phyloP scores from a whole-genome alignment of 768 basidiomycete genomes.

The Kondoa subrosea region DNA sequence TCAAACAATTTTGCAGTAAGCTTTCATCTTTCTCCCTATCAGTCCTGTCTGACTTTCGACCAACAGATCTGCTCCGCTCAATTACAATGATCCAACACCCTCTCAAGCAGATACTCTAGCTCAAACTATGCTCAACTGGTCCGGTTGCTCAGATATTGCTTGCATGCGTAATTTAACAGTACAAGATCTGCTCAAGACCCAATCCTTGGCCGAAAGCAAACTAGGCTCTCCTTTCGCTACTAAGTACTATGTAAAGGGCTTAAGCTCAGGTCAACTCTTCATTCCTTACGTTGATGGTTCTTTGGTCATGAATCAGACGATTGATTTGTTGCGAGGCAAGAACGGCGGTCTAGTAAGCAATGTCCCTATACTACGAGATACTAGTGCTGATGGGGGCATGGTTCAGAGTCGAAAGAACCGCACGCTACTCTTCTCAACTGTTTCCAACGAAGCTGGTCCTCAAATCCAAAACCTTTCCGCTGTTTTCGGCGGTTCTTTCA shows the following conservation, averaged over 20 bases:
- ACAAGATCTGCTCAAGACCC: constrained; percentile 42
- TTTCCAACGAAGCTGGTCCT: constrained; percentile 53
- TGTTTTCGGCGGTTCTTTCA: constrained; percentile 30
- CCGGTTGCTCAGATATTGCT: constrained; percentile 36
- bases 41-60: neutral
- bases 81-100: constrained; percentile 24
- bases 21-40: neutral
- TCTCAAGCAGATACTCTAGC: constrained; percentile 12
- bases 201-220: constrained; percentile 27
- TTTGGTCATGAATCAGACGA: constrained; percentile 40
- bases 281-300: constrained; percentile 51
- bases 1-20: constrained; percentile 56
- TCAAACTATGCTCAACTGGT: constrained; percentile 37
- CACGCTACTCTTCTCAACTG: constrained; percentile 49
- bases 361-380: neutral
- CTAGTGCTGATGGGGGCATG: neutral
- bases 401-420: constrained; percentile 8
- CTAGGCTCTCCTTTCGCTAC: constrained; percentile 3
- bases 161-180: constrained; percentile 44
- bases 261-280: constrained; percentile 39
- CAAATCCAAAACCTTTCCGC: constrained; percentile 36
- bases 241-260: neutral
- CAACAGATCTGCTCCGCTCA: constrained; percentile 50
- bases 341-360: neutral
- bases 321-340: neutral